Evolutionary conservation across 441 rosid species (phyloP).

Genomic region (Gossypium laxum): DNA sequence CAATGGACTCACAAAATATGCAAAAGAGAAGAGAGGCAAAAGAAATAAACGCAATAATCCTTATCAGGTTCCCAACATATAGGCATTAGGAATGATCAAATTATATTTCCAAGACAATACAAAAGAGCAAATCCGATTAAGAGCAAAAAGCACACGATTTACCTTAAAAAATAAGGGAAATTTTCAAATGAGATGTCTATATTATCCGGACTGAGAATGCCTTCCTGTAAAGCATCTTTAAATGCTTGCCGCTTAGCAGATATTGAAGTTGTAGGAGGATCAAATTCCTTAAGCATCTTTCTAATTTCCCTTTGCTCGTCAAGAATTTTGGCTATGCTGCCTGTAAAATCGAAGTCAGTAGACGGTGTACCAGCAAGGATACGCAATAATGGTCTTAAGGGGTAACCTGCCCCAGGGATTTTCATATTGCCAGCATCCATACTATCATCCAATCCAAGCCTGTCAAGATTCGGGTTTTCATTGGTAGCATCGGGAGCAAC

Average conservation of each 20-base stretch:
- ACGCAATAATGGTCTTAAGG: constrained; percentile 53
- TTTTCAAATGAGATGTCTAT: constrained; percentile 70
- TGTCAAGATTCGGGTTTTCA: constrained; percentile 45
- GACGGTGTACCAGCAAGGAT: constrained; percentile 54
- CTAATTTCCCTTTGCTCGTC: constrained; percentile 51
- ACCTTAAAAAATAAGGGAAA: constrained; percentile 89
- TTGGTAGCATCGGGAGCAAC: constrained; percentile 36
- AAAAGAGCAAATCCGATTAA: background rate
- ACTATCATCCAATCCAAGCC: constrained; percentile 42
- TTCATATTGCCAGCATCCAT: constrained; percentile 46
- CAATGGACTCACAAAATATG: constrained; percentile 1
- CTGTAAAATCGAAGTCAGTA: constrained; percentile 38
- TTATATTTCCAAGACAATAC: background rate
- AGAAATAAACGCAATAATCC: background rate
- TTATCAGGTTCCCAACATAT: background rate
- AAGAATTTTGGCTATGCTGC: constrained; percentile 48
- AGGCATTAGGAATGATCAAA: background rate
- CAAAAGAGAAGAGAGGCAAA: background rate
- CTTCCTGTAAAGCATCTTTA: constrained; percentile 60
- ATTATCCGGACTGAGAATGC: constrained; percentile 48
- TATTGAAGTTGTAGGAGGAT: constrained; percentile 34
- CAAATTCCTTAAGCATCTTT: constrained; percentile 48
- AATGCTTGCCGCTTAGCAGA: constrained; percentile 58
- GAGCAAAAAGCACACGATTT: constrained; percentile 9
- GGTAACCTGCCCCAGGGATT: constrained; percentile 41